These are phyloP conservation scores for Fraxinus quadrangulata DNA, from an alignment of 257 asterid genomes.

Conservation along the genomic window DNA sequence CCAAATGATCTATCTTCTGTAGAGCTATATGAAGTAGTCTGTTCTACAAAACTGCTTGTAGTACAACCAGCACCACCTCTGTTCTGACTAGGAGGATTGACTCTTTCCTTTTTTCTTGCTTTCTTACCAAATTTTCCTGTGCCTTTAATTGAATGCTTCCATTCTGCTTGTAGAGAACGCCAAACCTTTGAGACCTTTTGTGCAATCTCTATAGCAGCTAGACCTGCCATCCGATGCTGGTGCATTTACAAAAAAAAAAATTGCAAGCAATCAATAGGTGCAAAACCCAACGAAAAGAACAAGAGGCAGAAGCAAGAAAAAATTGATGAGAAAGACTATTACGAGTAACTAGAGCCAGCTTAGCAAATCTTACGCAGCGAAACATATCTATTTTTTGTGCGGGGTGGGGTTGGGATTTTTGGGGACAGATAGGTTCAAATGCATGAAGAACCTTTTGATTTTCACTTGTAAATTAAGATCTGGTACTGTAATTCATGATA, in stretches of 20 bases:
- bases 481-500: background rate
- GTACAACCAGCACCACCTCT: slow-evolving; percentile 99
- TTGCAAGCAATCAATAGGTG: slow-evolving; percentile 30
- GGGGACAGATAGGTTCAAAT: background rate
- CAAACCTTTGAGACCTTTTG: slow-evolving; percentile 89
- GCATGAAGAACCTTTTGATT: background rate
- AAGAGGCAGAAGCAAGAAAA: slow-evolving; percentile 6
- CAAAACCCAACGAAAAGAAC: slow-evolving; percentile 14
- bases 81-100: slow-evolving; percentile 70
- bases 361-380: background rate
- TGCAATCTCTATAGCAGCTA: slow-evolving; percentile 96
- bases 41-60: slow-evolving; percentile 74
- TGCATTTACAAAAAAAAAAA: slow-evolving; percentile 26
- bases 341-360: background rate
- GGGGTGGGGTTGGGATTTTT: background rate
- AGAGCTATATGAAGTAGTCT: slow-evolving; percentile 47
- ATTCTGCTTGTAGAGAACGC: slow-evolving; percentile 87
- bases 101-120: slow-evolving; percentile 67
- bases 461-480: background rate
- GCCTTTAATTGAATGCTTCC: slow-evolving; percentile 79
- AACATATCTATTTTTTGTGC: background rate
- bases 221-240: slow-evolving; percentile 99
- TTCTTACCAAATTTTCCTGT: slow-evolving; percentile 69
- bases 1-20: slow-evolving; percentile 68
- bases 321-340: slow-evolving; percentile 7